Base-by-base conservation (phyloP, 2,329 filamentous ascomycete genomes). In the Fusarium liriodendri region DNA sequence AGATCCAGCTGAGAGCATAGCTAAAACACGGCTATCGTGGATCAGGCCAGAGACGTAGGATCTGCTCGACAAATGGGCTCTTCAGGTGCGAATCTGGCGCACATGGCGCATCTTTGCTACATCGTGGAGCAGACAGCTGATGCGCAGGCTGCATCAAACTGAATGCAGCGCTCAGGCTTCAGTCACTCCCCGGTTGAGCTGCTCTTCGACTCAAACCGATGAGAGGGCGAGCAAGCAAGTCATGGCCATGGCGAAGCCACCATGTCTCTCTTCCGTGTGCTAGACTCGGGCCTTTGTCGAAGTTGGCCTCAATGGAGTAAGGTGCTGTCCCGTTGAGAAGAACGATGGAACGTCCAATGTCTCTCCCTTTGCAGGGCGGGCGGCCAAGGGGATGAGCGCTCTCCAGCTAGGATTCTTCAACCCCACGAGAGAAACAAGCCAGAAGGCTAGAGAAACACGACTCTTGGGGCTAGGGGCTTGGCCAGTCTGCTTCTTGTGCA, bases 341-440 rank as follows among this genome's bases (percentile, higher is more conserved):
- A 37, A 22, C 37, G 50, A 37, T 60, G 74, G 69, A 70, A 69
- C 58, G 47, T 52, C 58, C 54, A 54, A 63, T 58, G 59, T 63
- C 58, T 63, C 58, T 72, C 62, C 63, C 57, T 68, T 63, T 72
- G 33, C 45, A 74, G 27, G 42, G 38, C 54, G n/a, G 20, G 59
- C 42, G 35, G 35, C 57, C 45, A 40, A 63, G 35, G 61, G 42
- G 59, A 38, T 47, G 50, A 47, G 50, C 45, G 64, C 62, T 64
- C 58, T 52, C 66, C 47, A 52, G 35, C 61, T 62, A 45, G 47
- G 62, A 59, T 54, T 37, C 57, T 45, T 47, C 32, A 73, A 71
- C 66, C 67, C 66, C 66, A 76, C 70, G 69, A 75, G 62, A 65
- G 76, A 75, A 74, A 70, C 74, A 67, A 69, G 66, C 71, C 59